Evolutionary conservation across 148 eudicot species (phyloP).

Genomic region (Fagopyrum esculentum): DNA sequence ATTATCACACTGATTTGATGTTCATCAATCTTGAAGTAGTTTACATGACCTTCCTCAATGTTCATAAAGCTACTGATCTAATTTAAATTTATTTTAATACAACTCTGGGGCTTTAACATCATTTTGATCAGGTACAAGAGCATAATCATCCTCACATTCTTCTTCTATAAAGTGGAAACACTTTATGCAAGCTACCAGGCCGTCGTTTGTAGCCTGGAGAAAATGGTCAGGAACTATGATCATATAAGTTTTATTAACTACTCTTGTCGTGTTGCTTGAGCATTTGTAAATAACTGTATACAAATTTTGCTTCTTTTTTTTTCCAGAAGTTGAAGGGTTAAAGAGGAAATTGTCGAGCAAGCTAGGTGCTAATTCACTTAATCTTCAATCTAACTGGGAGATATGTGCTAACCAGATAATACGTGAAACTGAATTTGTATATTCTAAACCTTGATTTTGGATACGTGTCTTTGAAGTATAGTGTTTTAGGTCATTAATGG

Average conservation of each 20-base stretch:
- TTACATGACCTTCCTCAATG: background rate
- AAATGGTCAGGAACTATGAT: slow-evolving; percentile 27
- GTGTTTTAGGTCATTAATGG: too few relatives aligned
- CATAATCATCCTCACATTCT: slow-evolving; percentile 70
- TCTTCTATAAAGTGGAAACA: slow-evolving; percentile 86
- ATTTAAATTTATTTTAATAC: background rate
- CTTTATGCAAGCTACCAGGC: slow-evolving; percentile 96
- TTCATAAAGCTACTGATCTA: background rate
- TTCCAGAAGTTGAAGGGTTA: slow-evolving; percentile 37
- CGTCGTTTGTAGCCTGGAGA: slow-evolving; percentile 95
- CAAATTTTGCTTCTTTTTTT: background rate
- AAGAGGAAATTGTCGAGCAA: slow-evolving; percentile 45
- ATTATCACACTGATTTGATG: background rate
- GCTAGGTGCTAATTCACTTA: slow-evolving; percentile 33
- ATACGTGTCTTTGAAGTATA: background rate
- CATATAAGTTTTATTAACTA: background rate
- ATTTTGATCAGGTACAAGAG: slow-evolving; percentile 70
- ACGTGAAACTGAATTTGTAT: background rate
- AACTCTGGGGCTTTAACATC: background rate
- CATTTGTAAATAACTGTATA: background rate
- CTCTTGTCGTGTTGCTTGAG: background rate
- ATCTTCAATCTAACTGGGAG: slow-evolving; percentile 45
- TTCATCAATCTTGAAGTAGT: background rate
- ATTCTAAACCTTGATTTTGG: background rate
- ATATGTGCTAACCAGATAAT: slow-evolving; percentile 9